A percentile compares a stretch with the other conserved stretches of the same genome.
Conservation (phyloP, 306 rosid species). For the Cucumis hystrix region DNA sequence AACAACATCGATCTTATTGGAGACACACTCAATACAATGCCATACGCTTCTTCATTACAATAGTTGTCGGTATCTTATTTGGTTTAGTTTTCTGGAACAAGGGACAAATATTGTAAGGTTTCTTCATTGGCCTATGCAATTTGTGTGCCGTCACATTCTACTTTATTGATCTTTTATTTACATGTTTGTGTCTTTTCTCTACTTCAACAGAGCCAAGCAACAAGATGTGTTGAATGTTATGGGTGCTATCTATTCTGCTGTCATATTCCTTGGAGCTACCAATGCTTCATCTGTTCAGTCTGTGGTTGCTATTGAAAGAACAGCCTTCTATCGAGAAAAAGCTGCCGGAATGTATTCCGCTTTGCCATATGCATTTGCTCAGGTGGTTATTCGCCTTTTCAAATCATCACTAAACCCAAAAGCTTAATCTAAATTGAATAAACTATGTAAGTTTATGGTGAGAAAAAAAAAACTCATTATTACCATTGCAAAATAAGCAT, state of each 20-base stretch:
- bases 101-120: constrained; percentile 28
- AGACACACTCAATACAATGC: constrained; percentile 31
- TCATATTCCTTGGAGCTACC: constrained; percentile 28
- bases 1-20: constrained; percentile 35
- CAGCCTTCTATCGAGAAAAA: constrained; percentile 34
- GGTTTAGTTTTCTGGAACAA: constrained; percentile 35
- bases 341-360: constrained; percentile 40
- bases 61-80: constrained; percentile 17
- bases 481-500: too few species aligned
- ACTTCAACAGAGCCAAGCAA: constrained; percentile 17
- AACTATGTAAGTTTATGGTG: background rate
- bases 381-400: constrained; percentile 13
- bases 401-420: background rate
- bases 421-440: background rate
- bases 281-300: constrained; percentile 27
- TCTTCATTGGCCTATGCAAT: background rate
- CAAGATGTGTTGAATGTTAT: constrained; percentile 30
- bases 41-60: constrained; percentile 27
- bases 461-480: too few species aligned
- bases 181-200: background rate
- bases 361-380: constrained; percentile 32
- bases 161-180: background rate
- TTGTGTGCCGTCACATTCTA: background rate
- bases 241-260: constrained; percentile 33
- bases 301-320: constrained; percentile 24